A percentile compares a stretch with the other conserved stretches of the same genome.
phyloP scores from a whole-genome alignment of 257 asterid genomes.

The Capsicum rhomboideum region DNA sequence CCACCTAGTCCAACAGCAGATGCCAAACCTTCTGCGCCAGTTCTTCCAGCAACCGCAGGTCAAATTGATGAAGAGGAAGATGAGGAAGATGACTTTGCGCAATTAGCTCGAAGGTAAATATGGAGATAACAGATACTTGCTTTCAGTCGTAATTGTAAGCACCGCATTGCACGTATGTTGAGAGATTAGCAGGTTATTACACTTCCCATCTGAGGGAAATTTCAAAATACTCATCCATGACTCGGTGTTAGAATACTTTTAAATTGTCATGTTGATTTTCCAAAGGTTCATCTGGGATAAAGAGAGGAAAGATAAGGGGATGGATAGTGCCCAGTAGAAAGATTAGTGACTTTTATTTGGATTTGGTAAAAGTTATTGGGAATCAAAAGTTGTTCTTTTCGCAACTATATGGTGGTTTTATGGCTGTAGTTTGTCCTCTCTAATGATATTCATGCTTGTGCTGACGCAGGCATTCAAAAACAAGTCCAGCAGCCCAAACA shows the following conservation, averaged over 20 bases:
- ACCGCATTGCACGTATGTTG: not conserved
- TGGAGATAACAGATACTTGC: not conserved
- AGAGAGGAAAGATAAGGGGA: not conserved
- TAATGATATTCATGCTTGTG: not conserved
- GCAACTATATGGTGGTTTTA: not conserved
- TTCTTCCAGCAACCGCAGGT: conserved; percentile 17
- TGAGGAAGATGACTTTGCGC: conserved; percentile 95
- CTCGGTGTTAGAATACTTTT: not conserved
- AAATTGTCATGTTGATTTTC: not conserved
- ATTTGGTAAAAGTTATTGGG: not conserved
- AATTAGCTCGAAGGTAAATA: conserved; percentile 77
- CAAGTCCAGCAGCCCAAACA: conserved; percentile 2
- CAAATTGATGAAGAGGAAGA: conserved; percentile 60
- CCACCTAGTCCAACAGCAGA: conserved; percentile 2
- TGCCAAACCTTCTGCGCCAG: conserved; percentile 30
- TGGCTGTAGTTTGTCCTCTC: not conserved
- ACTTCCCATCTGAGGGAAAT: not conserved
- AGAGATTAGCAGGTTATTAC: not conserved
- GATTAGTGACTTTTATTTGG: not conserved
- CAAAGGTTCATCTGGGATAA: not conserved
- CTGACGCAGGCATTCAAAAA: conserved; percentile 10
- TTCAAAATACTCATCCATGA: not conserved
- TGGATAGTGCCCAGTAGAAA: not conserved
- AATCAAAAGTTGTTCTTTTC: not conserved
- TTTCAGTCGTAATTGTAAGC: not conserved